phyloP scores from a whole-genome alignment of 2,329 filamentous ascomycete species.

The Diaporthe ampelina region DNA sequence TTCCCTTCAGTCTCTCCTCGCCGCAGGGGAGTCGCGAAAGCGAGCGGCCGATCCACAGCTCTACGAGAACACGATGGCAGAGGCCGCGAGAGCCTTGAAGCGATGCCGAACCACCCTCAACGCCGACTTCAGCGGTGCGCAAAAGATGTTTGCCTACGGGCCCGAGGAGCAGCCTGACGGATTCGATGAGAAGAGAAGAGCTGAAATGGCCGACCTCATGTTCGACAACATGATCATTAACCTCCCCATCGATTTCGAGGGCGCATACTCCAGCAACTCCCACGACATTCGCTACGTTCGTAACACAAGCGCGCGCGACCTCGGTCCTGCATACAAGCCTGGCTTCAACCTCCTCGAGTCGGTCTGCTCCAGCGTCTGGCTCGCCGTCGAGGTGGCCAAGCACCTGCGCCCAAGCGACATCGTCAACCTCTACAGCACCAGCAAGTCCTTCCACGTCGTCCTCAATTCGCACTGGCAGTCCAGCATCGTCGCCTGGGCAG shows the following conservation, averaged over 20 bases:
- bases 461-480: conserved; percentile 72
- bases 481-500: conserved; percentile 69
- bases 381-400: conserved; percentile 68
- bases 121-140: conserved; percentile 29
- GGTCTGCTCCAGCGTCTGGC: conserved; percentile 61
- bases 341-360: conserved; percentile 59
- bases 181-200: background rate
- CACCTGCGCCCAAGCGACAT: conserved; percentile 69
- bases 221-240: conserved; percentile 36
- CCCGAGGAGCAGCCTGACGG: background rate
- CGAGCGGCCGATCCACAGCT: background rate
- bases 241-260: conserved; percentile 29
- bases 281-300: conserved; percentile 5
- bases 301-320: background rate
- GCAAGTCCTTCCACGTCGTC: conserved; percentile 71
- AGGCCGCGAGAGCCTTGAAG: conserved; percentile 35
- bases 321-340: conserved; percentile 13
- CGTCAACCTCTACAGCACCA: conserved; percentile 75
- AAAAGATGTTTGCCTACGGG: conserved; percentile 37
- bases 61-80: conserved; percentile 33
- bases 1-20: background rate
- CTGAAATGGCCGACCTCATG: background rate
- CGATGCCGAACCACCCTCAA: conserved; percentile 24
- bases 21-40: conserved; percentile 12
- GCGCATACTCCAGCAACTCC: conserved; percentile 14